Conservation (phyloP, 257 asterid genomes). For the Ligustrum vulgare region DNA sequence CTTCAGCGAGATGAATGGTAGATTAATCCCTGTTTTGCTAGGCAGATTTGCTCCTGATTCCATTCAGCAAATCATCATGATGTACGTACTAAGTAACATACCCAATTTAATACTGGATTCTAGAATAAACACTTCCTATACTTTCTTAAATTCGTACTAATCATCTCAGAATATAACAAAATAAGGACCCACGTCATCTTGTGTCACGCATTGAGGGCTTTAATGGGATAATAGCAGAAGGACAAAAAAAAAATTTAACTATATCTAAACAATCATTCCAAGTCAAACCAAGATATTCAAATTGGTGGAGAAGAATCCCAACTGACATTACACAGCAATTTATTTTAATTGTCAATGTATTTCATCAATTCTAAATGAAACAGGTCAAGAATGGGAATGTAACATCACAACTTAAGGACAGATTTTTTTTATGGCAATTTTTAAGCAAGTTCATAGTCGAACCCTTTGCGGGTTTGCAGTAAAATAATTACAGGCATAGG, state of each 20-base stretch:
- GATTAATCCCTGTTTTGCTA: neutral
- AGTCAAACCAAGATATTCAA: conserved; percentile 15
- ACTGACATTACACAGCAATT: neutral
- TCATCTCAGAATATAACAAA: neutral
- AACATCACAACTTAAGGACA: neutral
- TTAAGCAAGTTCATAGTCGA: neutral
- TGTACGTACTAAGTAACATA: neutral
- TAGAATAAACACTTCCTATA: neutral
- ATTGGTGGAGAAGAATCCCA: neutral
- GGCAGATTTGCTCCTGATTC: neutral
- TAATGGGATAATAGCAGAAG: neutral
- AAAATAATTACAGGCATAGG: neutral
- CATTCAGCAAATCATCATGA: neutral
- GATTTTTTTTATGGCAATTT: neutral
- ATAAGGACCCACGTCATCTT: neutral
- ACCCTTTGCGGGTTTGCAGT: neutral
- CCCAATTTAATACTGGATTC: neutral
- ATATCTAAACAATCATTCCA: neutral
- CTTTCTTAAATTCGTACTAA: neutral
- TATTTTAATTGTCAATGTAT: conserved; percentile 1
- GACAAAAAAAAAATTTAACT: neutral
- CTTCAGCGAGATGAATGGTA: neutral
- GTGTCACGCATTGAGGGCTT: neutral
- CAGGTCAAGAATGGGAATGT: neutral
- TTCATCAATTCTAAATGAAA: neutral